Evolutionary conservation across 202 grass and related monocot species (phyloP).

Genomic region (Digitaria exilis): DNA sequence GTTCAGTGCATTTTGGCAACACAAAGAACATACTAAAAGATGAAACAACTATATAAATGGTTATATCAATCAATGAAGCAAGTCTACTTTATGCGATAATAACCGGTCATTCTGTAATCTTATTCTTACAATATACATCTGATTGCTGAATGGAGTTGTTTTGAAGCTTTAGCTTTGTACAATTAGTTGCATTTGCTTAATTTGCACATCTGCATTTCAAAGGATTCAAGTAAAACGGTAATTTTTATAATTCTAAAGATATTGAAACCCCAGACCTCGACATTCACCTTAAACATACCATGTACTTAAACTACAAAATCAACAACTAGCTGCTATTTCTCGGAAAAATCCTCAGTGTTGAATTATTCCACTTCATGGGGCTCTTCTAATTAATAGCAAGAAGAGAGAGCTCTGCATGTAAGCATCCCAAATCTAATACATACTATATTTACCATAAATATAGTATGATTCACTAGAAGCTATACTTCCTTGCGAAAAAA

Average conservation of each 20-base stretch:
- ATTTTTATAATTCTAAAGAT: neutral
- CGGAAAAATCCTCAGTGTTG: neutral
- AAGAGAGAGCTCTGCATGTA: neutral
- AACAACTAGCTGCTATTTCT: neutral
- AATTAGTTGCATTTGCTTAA: neutral
- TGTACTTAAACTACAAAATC: neutral
- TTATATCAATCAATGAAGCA: neutral
- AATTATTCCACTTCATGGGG: neutral
- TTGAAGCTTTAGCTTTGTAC: neutral
- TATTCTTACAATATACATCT: neutral
- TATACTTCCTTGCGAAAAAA: too few species aligned
- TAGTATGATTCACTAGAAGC: neutral
- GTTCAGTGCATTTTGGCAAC: neutral
- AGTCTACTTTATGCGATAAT: neutral
- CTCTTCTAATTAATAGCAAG: neutral
- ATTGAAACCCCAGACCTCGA: neutral
- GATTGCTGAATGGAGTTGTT: neutral
- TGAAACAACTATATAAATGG: neutral
- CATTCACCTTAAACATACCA: neutral
- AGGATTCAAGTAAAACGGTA: neutral
- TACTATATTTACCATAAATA: neutral
- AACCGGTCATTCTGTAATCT: neutral
- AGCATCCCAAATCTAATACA: neutral
- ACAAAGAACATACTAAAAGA: conserved; percentile 24
- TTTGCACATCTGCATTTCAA: neutral